phyloP scores from a whole-genome alignment of 2,329 filamentous ascomycete species.

The Tympanopsis confertula region DNA sequence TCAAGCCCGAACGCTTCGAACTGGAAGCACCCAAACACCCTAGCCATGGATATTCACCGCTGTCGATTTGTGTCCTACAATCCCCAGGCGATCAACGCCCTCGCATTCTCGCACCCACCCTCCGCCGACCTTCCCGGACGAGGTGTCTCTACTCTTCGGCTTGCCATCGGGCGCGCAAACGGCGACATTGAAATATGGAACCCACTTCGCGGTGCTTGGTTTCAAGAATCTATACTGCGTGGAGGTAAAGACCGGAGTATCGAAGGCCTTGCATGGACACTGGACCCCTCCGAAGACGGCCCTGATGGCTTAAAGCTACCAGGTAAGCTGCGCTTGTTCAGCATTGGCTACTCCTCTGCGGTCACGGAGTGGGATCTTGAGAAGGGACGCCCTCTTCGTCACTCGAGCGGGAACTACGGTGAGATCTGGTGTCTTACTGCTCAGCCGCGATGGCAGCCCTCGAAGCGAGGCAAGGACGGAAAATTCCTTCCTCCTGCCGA shows the following conservation, averaged over 20 bases:
- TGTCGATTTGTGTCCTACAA: constrained; percentile 65
- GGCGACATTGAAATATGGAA: constrained; percentile 71
- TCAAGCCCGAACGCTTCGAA: too few relatives aligned
- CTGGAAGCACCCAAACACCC: too few relatives aligned
- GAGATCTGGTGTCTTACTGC: constrained; percentile 67
- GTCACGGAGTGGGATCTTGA: constrained; percentile 66
- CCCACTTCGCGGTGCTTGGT: constrained; percentile 50
- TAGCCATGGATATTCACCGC: constrained; percentile 63
- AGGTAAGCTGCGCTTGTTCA: constrained; percentile 58
- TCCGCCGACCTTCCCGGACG: constrained; percentile 18
- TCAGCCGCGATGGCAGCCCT: constrained; percentile 39
- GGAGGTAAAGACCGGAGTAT: constrained; percentile 58
- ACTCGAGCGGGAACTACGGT: constrained; percentile 59
- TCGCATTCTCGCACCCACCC: constrained; percentile 55
- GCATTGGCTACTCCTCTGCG: constrained; percentile 58
- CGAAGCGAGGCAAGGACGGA: constrained; percentile 8
- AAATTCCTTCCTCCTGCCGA: neutral
- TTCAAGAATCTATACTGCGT: constrained; percentile 55
- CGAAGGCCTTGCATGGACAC: constrained; percentile 60
- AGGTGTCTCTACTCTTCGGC: constrained; percentile 42
- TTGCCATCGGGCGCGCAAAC: constrained; percentile 61
- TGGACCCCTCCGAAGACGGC: constrained; percentile 48
- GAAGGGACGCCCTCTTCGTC: constrained; percentile 45
- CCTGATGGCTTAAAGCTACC: constrained; percentile 31
- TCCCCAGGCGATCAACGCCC: constrained; percentile 58